A percentile compares a stretch with the other conserved stretches of the same genome.
These are phyloP conservation scores for Gossypioides kirkii DNA, from an alignment of 345 rosid species.

Conservation along the genomic window DNA sequence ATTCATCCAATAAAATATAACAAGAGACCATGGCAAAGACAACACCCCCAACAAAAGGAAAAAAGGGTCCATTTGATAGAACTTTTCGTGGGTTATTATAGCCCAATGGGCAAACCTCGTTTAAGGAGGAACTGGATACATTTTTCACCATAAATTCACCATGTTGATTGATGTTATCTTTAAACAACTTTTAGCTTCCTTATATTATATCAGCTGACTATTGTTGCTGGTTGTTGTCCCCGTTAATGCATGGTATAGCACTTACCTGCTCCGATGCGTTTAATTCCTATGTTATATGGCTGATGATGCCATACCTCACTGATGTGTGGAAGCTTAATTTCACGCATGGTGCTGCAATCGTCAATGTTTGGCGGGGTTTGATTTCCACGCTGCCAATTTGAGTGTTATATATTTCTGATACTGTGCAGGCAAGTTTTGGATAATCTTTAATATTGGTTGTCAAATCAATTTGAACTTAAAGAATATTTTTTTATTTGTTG, in stretches of 20 bases:
- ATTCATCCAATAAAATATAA: background rate
- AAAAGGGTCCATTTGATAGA: background rate
- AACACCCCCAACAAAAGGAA: background rate
- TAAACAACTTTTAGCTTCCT: too few species aligned
- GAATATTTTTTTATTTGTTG: too few species aligned
- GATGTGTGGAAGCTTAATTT: constrained; percentile 21
- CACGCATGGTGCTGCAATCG: constrained; percentile 17
- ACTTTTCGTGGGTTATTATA: background rate
- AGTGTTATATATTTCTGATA: constrained; percentile 9
- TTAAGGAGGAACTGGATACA: too few species aligned
- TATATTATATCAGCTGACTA: too few species aligned
- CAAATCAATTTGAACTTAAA: too few species aligned
- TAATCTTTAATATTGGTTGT: too few species aligned
- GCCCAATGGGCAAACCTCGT: background rate
- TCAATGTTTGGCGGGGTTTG: constrained; percentile 17
- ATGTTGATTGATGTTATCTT: too few species aligned
- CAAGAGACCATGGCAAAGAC: background rate
- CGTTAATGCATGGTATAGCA: background rate
- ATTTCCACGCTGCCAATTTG: constrained; percentile 9
- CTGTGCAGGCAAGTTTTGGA: constrained; percentile 18
- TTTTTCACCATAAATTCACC: too few species aligned
- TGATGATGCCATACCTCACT: constrained; percentile 22
- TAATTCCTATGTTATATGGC: constrained; percentile 6
- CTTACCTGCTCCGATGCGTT: background rate
- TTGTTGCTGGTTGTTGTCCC: too few species aligned